Evolutionary conservation across 805 yeast species (phyloP), one percentile per base, ranked within the genome.

Genomic region (Lipomyces lipofer): DNA sequence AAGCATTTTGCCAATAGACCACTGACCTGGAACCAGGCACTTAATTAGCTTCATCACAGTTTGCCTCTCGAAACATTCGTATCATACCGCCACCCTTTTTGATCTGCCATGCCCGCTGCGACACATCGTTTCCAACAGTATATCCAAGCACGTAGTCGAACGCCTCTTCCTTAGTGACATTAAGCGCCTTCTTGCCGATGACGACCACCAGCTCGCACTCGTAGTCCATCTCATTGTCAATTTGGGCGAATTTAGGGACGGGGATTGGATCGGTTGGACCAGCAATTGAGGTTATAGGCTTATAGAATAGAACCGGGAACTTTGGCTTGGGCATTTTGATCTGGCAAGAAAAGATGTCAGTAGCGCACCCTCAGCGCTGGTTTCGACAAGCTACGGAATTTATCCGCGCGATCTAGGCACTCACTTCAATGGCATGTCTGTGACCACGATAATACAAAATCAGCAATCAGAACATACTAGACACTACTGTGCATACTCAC

Each of bases 51-150:
- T 38, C 19, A 38, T 12, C n/a, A 38, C 12, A n/a, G 22, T 12
- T 17, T 12, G 43, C 29, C 12, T 15, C n/a, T 38, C 22, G 43
- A 38, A 38, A 30, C n/a, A 30, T 12, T 30, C n/a, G n/a, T n/a
- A n/a, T 52, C 59, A 4, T 43, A 56, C 60, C 72, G 2, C 82
- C 81, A 30, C 82, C 81, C 33, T 76, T 69, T 47, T 75, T 71
- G 45, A 73, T 69, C 63, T 81, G 84, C 84, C 83, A 79, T n/a
- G 74, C 74, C 51, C 84, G 70, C 60, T 78, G 81, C 10, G 82
- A 77, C 8, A 80, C 78, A 63, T 80, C 85, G 65, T 81, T 78
- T 3, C 83, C 83, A 19, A 75, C 75, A 1, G 80, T 64, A 65
- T 78, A 80, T 7, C 85, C 85, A 17, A 78, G 65, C 3, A 80